Conservation (phyloP, 805 yeast genomes). For the Starmera dryadoides region DNA sequence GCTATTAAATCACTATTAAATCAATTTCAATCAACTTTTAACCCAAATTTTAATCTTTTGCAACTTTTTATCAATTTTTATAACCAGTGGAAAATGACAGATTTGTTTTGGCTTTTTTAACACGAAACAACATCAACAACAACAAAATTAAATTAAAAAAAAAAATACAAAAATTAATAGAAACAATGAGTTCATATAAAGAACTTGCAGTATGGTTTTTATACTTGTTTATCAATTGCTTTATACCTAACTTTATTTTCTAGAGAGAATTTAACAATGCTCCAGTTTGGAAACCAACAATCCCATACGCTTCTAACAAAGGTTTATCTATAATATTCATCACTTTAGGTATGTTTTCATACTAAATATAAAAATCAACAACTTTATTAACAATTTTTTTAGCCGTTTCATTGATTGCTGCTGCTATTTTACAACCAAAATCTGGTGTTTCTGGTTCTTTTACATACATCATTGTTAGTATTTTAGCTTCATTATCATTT, state of each 20-base stretch:
- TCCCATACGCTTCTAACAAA: not conserved
- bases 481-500: conserved; percentile 26
- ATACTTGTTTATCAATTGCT: not conserved
- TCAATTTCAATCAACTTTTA: no score
- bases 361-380: not conserved
- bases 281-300: not conserved
- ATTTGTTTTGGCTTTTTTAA: no score
- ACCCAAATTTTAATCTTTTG: no score
- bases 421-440: conserved; percentile 5
- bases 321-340: not conserved
- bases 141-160: not conserved
- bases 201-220: conserved; percentile 15
- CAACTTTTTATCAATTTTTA: no score
- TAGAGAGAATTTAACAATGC: not conserved
- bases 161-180: not conserved
- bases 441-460: conserved; percentile 5
- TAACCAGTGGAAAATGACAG: no score
- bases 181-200: conserved; percentile 12
- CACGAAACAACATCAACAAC: not conserved
- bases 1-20: no score
- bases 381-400: not conserved
- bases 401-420: conserved; percentile 3
- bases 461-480: conserved; percentile 20
- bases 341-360: not conserved
- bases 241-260: not conserved